Base-by-base conservation (phyloP, 805 yeast genomes). In the Groenewaldozyma tartarivorans region DNA sequence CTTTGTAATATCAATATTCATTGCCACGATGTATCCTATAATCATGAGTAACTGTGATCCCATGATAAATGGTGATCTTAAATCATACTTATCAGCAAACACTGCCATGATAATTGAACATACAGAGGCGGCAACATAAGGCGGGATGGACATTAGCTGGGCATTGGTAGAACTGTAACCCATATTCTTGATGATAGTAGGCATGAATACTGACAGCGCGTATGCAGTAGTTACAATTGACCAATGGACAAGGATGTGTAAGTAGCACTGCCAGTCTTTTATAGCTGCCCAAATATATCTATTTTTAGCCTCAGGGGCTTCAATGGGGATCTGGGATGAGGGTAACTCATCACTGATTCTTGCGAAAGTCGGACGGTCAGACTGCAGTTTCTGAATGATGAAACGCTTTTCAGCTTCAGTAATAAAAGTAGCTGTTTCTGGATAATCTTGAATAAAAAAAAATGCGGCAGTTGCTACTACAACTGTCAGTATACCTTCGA, bases 101-200 rank as follows among this genome's bases (percentile, higher is more conserved):
- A 44, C 43, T 9, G 57, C 51, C 31, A 42, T 35, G 17, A 42
- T 7, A 15, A 52, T 34, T 19, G 53, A 35, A 32, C 37, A 35
- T 5, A 68, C 66, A 40, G 67, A 46, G 39, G 66, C 54, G 41
- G 66, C 18, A 20, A 50, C 45, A 36, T 51, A 69, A 5, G 72
- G 71, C 32, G 46, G 46, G 7, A 43, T 43, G 33, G 39, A 18
- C 46, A 43, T 43, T 3, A 43, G 37, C 16, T 43, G 37, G 9
- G 86, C 86, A 36, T 69, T 64, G 49, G 71, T 77, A 4, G 80
- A 79, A 4, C 82, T 72, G 63, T 77, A 67, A 18, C 79, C 79
- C 65, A 75, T 60, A 39, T 66, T 58, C 27, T 60, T 62, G 48
- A 75, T 72, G 48, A 75, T 73, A 20, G 75, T 63, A 41, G 79